Evolutionary conservation across 1,284 basidiomycete species (phyloP).

Genomic region (Ganoderma sinense): DNA sequence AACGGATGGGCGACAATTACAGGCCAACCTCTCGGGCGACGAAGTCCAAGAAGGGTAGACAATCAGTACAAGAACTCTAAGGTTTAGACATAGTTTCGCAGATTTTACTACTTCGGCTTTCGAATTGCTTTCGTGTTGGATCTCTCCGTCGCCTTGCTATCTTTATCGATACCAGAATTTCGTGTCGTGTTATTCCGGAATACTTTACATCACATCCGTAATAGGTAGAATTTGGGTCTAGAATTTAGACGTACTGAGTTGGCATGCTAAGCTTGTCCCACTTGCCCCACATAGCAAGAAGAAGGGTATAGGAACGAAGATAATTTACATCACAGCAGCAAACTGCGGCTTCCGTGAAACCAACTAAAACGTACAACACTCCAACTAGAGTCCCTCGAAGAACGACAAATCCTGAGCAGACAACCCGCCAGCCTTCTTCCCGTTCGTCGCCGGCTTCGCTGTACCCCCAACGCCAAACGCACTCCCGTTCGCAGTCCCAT

Average conservation of each 20-base stretch:
- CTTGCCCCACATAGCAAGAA: background rate
- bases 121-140: background rate
- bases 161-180: background rate
- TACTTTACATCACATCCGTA: background rate
- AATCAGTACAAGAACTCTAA: background rate
- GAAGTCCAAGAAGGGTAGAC: background rate
- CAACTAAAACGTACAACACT: background rate
- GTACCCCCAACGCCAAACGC: background rate
- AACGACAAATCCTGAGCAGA: slow-evolving; percentile 80
- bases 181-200: background rate
- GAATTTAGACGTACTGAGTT: background rate
- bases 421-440: slow-evolving; percentile 49
- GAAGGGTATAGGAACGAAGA: slow-evolving; percentile 2
- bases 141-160: background rate
- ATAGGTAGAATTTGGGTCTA: background rate
- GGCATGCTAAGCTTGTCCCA: background rate
- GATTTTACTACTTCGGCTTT: background rate
- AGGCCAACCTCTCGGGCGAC: background rate
- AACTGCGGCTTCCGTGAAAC: slow-evolving; percentile 1
- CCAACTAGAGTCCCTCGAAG: slow-evolving; percentile 66
- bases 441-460: slow-evolving; percentile 40
- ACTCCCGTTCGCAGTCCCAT: background rate
- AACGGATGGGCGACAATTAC: slow-evolving; percentile 28
- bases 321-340: slow-evolving; percentile 26
- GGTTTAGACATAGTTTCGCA: background rate